phyloP scores from a whole-genome alignment of 2,329 filamentous ascomycete species.

The Arthrocladium fulminans region DNA sequence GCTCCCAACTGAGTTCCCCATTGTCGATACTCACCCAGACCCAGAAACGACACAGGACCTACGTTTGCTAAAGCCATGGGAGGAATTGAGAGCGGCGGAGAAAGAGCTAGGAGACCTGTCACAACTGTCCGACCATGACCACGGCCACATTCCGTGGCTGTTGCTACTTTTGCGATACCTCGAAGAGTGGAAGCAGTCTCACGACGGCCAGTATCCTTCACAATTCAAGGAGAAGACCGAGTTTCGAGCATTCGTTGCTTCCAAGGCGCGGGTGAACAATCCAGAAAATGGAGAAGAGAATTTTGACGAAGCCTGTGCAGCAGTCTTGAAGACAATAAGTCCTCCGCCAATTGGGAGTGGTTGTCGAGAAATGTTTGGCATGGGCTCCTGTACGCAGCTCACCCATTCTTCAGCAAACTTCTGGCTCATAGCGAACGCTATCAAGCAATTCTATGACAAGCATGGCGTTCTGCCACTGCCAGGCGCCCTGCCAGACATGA shows the following conservation, averaged over 20 bases:
- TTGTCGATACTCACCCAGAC: conserved; percentile 93
- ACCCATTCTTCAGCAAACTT: conserved; percentile 53
- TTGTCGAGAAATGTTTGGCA: conserved; percentile 69
- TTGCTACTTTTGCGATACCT: conserved; percentile 75
- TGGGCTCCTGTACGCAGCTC: conserved; percentile 47
- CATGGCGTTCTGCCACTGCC: conserved; percentile 71
- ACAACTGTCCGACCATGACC: conserved; percentile 63
- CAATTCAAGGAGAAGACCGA: conserved; percentile 78
- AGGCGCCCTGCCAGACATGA: conserved; percentile 92
- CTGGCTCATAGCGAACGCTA: conserved; percentile 78
- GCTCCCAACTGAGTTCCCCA: conserved; percentile 71
- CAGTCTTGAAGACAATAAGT: conserved; percentile 80
- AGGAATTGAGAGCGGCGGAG: conserved; percentile 63
- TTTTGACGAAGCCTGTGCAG: conserved; percentile 81
- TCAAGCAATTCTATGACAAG: conserved; percentile 65
- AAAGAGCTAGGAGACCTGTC: conserved; percentile 59
- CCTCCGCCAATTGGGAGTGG: conserved; percentile 57
- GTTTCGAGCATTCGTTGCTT: conserved; percentile 64
- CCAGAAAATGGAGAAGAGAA: conserved; percentile 90
- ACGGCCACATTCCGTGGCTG: conserved; percentile 86
- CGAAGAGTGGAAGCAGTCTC: conserved; percentile 64
- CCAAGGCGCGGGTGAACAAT: conserved; percentile 60
- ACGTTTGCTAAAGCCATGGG: conserved; percentile 76
- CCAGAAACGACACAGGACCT: conserved; percentile 76
- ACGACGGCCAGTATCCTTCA: conserved; percentile 59